Base-by-base conservation (phyloP, 192 early-diverging fungal genomes). In the Obelidium mucronatum region DNA sequence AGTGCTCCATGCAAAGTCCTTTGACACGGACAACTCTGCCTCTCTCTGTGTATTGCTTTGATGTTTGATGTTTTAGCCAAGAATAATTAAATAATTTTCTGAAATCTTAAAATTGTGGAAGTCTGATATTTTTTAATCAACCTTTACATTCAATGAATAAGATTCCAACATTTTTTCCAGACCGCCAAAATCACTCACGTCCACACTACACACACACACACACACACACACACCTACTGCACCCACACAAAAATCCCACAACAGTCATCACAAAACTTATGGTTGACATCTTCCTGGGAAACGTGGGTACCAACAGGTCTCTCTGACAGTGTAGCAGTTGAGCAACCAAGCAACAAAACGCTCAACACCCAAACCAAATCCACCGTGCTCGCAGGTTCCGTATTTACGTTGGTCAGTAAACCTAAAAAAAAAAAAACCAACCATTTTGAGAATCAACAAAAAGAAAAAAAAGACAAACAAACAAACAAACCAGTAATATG, bases 351-450 rank as follows among this genome's bases (percentile, higher is more conserved):
- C 98, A 60, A 99, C 80, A 86, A 96, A 97, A 34, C 98, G 92
- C 81, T 99, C 98, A 36, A 98, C 78, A 73, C 98, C 98, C 51
- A 99, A 91, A 53, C 98, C 98, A 80, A 94, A 99, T 28, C 98
- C 98, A 78, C 97, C 98, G 73, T 98, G 97, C 72, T 96, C 94
- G 74, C 90, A 90, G 24, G 96, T 92, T 44, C 98, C 97, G 82
- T 96, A 99, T 88, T 98, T 98, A 85, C 98, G 93, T 87, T 98
- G 98, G 69, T 99, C 98, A 48, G 96, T 95, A 86, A 88, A 90
- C 76, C 76, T 77, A 31, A 26, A 70, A 54, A 24, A 19, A 40
- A 40, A 40, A 39, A 35, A 68, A 36, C 19, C 11, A 75, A 75
- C 36, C 0, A 0, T 60, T 60, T 60, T 60, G n/a, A 35, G 67